Conservation (phyloP, 176 grass and related monocot species). For the Raddia distichophylla region DNA sequence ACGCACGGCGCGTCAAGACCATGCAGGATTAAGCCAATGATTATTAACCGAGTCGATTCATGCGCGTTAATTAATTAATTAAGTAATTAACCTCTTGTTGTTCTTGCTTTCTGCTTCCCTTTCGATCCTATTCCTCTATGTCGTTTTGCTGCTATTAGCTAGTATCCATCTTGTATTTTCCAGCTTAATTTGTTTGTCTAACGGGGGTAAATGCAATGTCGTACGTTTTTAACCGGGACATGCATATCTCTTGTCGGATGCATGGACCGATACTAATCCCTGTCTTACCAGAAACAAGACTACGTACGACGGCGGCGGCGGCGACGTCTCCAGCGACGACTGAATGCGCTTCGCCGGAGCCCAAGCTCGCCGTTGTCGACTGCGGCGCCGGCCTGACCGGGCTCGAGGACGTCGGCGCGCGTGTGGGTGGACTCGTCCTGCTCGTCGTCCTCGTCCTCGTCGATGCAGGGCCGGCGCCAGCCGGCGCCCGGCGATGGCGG, state of each 20-base stretch:
- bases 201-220: not conserved
- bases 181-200: not conserved
- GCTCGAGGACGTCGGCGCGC: no score
- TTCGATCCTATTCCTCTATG: not conserved
- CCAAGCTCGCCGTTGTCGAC: no score
- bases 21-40: no score
- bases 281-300: slow-evolving; percentile 37
- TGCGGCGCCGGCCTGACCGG: no score
- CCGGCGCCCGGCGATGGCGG: slow-evolving; percentile 14
- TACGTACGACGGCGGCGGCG: slow-evolving; percentile 26
- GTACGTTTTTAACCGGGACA: not conserved
- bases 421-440: no score
- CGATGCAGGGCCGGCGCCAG: slow-evolving; percentile 33
- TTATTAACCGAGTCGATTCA: not conserved
- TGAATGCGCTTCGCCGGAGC: slow-evolving; percentile 50
- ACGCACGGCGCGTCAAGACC: no score
- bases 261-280: not conserved
- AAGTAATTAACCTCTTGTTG: not conserved
- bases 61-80: not conserved
- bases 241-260: slow-evolving; percentile 2
- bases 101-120: not conserved
- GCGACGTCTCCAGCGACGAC: slow-evolving; percentile 42
- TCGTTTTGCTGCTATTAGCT: not conserved
- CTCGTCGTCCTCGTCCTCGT: no score
- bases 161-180: not conserved